Evolutionary conservation across 441 rosid genomes (phyloP).

Genomic region (Flueggea neowawraea): DNA sequence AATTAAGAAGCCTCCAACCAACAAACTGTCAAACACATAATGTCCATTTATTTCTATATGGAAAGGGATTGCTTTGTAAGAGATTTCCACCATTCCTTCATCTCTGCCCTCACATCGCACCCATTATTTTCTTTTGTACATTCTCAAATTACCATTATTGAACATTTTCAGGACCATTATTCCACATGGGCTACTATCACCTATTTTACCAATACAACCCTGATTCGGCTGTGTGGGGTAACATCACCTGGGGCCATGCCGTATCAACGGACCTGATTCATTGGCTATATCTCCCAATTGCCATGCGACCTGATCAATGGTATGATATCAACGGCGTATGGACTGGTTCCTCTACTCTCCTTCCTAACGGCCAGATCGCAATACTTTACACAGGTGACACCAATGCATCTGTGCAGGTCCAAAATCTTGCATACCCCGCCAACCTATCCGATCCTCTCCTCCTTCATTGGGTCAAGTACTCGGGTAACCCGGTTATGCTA

Average conservation of each 20-base stretch:
- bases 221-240: constrained; percentile 83
- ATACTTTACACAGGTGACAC: constrained; percentile 92
- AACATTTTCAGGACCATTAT: constrained; percentile 65
- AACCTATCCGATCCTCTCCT: constrained; percentile 79
- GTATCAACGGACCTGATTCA: constrained; percentile 86
- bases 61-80: too few species aligned
- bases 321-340: constrained; percentile 90
- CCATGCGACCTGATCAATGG: constrained; percentile 85
- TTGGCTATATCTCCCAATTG: constrained; percentile 82
- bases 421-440: constrained; percentile 90
- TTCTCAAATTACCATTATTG: neutral
- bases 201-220: constrained; percentile 95
- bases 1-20: too few species aligned
- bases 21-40: too few species aligned
- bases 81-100: too few species aligned
- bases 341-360: constrained; percentile 91
- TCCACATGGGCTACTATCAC: constrained; percentile 89
- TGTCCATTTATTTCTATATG: too few species aligned
- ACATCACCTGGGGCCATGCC: constrained; percentile 96
- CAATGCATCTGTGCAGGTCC: constrained; percentile 65
- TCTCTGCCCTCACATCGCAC: too few species aligned
- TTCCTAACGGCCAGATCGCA: constrained; percentile 62
- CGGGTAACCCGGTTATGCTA: constrained; percentile 66
- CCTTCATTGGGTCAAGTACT: constrained; percentile 69
- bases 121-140: too few species aligned